Evolutionary conservation across 345 rosid genomes (phyloP).

Genomic region (Populus davidiana): DNA sequence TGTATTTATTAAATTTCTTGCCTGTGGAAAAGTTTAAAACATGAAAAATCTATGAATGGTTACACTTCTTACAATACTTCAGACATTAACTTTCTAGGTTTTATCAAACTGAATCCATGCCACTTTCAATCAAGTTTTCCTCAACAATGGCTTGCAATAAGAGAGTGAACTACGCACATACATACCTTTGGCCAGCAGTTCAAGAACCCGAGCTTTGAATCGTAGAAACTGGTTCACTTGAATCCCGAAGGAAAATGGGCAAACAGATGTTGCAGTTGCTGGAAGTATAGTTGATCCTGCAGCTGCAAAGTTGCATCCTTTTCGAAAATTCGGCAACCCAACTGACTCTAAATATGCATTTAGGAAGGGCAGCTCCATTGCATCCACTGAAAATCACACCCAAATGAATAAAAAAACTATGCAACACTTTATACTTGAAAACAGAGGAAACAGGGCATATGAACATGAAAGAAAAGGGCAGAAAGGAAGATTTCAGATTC

Average conservation of each 20-base stretch:
- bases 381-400: constrained; percentile 60
- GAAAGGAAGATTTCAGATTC: background rate
- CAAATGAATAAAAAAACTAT: background rate
- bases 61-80: background rate
- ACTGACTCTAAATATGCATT: constrained; percentile 83
- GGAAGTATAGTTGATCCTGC: constrained; percentile 83
- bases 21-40: constrained; percentile 35
- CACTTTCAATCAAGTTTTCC: background rate
- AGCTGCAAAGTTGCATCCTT: constrained; percentile 88
- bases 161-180: background rate
- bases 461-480: background rate
- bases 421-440: background rate
- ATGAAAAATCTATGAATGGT: background rate
- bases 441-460: constrained; percentile 13
- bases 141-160: background rate
- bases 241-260: constrained; percentile 77
- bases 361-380: constrained; percentile 85
- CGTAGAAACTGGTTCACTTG: constrained; percentile 80
- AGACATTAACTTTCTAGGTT: background rate
- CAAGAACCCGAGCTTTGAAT: constrained; percentile 66
- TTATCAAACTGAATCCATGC: background rate
- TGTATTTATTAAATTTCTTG: constrained; percentile 46
- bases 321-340: constrained; percentile 72
- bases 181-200: constrained; percentile 56
- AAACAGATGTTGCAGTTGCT: constrained; percentile 59